Base-by-base conservation (phyloP, 495 filamentous ascomycete genomes). In the Daldinia concentrica region DNA sequence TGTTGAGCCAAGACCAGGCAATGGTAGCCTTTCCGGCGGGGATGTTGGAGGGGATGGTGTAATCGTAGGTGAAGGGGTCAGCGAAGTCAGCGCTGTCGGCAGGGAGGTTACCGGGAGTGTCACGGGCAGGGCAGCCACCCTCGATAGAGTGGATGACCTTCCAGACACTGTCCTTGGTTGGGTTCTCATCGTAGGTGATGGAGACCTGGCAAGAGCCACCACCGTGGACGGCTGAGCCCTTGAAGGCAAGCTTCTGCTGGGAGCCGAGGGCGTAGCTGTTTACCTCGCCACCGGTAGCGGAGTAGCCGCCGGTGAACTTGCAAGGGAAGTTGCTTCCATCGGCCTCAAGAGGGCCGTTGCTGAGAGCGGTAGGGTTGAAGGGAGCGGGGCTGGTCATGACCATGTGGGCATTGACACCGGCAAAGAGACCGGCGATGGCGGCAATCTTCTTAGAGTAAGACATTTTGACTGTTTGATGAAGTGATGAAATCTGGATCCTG, bases 1-100 rank as follows among this genome's bases (percentile, higher is more conserved):
- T 90, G 87, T 98, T 98, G 83, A 95, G 90, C 94, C 94, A 98
- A 4, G 91, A 91, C 86, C 93, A 97, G 15, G 91, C 90, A 48
- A 98, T 82, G 2, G 89, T 88, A 2, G 88, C 92, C 52, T 86
- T 83, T 9, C 91, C 91, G 6, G 84, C 78, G 7, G 86, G 87
- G 43, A 92, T 82, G 29, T 86, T 79, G 15, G 74, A 67, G 3
- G 91, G 91, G 39, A 93, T 82, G 1, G 76, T 83, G 84, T 88
- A 91, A 15, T 75, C 66, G 80, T 90, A 89, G 6, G 67, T 79
- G 61, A 77, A 77, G 24, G 81, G 81, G 32, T 78, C 76, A 0
- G 62, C 34, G 6, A 69, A 62, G 8, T 32, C 41, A 14, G 80
- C 41, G 62, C 78, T 60, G 12, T 75, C 71, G 8, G 74, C 77